phyloP scores from a whole-genome alignment of 164 flowering plant genomes.

The Dillenia suffruticosa region DNA sequence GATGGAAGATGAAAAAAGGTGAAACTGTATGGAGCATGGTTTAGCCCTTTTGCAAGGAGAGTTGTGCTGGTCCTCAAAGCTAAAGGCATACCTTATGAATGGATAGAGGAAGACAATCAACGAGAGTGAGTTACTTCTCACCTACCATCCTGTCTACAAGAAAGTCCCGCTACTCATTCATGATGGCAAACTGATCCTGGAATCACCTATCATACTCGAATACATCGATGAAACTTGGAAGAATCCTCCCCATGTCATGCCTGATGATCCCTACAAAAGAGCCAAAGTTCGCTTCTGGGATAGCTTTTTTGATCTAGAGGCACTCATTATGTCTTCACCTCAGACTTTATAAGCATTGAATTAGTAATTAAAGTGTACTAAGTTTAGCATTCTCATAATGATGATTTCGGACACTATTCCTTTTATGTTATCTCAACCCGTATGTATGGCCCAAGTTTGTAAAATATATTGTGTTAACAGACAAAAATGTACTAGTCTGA shows the following conservation, averaged over 20 bases:
- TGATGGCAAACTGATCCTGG: slow-evolving; percentile 21
- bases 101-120: slow-evolving; percentile 25
- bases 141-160: slow-evolving; percentile 35
- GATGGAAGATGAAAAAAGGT: slow-evolving; percentile 15
- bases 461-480: too few species aligned
- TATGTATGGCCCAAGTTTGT: too few species aligned
- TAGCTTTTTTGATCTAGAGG: slow-evolving; percentile 19
- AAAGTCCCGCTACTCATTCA: slow-evolving; percentile 34
- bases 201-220: slow-evolving; percentile 30
- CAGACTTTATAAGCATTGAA: too few species aligned
- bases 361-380: too few species aligned
- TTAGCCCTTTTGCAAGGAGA: slow-evolving; percentile 15
- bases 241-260: slow-evolving; percentile 17
- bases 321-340: background rate
- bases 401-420: too few species aligned
- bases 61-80: slow-evolving; percentile 25
- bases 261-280: slow-evolving; percentile 30
- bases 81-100: slow-evolving; percentile 27
- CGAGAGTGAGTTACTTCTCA: slow-evolving; percentile 20
- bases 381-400: too few species aligned
- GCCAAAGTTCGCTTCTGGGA: slow-evolving; percentile 39
- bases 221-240: slow-evolving; percentile 39
- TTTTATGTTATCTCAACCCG: too few species aligned
- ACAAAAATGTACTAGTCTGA: too few species aligned
- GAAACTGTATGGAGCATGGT: slow-evolving; percentile 16